Evolutionary conservation across 129 eudicot genomes (phyloP), one percentile per base, ranked within the genome.

Genomic region (Apium graveolens): DNA sequence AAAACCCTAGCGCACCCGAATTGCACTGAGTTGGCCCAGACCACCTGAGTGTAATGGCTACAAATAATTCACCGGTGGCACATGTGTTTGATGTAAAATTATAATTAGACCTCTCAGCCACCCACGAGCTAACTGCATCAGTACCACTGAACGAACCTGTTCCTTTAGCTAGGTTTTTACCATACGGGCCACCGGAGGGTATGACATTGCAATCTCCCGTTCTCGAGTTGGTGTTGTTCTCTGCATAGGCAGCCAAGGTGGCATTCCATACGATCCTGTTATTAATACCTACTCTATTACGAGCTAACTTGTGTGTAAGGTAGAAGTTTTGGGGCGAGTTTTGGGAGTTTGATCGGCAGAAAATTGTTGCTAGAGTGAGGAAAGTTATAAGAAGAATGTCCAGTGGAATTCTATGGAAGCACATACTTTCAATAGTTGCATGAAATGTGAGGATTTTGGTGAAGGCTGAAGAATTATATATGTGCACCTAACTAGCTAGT

Each of bases 41-140:
- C 92, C 37, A 88, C 88, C 84, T 92, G 97, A 37, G 97, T 87
- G 70, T 92, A 92, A 76, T 92, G 91, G 78, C 89, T 84, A 73
- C 91, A 92, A 48, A 80, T 62, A n/a, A n/a, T 82, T 81, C 29
- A 0, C 46, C 75, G 7, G 35, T 3, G 0, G 32, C 41, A 43
- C 97, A 92, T 0, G 86, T 62, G 43, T 87, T 90, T 1, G 90
- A 39, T 24, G 44, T 11, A 35, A 84, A 87, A 73, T 90, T 6
- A 24, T 89, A 86, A 49, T 84, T 0, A 26, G 51, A 16, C 83
- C 78, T 89, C 80, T 89, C 88, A 16, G 55, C 80, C 0, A 86
- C 88, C 90, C 91, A 88, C 77, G 80, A 32, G 34, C 78, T 76
- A 17, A 87, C 90, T 0, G 91, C 93, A 13, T 78, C 81, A 26